Evolutionary conservation across 2,329 filamentous ascomycete genomes (phyloP).

Genomic region (Nemania diffusa): DNA sequence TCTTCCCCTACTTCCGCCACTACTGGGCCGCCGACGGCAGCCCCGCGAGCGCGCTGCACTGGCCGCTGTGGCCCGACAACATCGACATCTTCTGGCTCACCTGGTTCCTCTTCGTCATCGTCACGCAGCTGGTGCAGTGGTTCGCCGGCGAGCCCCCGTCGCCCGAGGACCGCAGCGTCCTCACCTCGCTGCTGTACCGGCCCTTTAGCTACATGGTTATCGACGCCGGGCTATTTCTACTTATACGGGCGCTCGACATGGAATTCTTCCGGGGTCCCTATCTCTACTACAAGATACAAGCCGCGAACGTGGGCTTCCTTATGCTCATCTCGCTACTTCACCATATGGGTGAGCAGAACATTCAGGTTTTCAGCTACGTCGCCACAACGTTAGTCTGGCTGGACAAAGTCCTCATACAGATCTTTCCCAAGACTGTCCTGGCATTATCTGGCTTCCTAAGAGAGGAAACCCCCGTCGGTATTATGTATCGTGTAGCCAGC

Average conservation of each 20-base stretch:
- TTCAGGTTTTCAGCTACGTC: constrained; percentile 2
- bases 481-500: background rate
- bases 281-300: background rate
- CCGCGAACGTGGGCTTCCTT: background rate
- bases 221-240: background rate
- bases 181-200: background rate
- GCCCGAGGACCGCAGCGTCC: background rate
- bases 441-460: background rate
- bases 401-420: constrained; percentile 8
- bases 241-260: background rate
- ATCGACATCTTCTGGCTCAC: constrained; percentile 27
- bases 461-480: background rate
- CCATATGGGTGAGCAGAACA: too few species aligned
- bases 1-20: constrained; percentile 24
- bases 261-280: background rate
- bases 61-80: constrained; percentile 22
- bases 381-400: background rate
- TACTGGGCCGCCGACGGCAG: constrained; percentile 24
- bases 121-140: background rate
- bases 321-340: rapidly evolving
- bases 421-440: background rate
- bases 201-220: background rate
- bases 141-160: background rate
- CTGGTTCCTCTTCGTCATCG: background rate
- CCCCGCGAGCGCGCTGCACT: background rate